phyloP scores from a whole-genome alignment of 441 rosid genomes.

The Populus hybrid region DNA sequence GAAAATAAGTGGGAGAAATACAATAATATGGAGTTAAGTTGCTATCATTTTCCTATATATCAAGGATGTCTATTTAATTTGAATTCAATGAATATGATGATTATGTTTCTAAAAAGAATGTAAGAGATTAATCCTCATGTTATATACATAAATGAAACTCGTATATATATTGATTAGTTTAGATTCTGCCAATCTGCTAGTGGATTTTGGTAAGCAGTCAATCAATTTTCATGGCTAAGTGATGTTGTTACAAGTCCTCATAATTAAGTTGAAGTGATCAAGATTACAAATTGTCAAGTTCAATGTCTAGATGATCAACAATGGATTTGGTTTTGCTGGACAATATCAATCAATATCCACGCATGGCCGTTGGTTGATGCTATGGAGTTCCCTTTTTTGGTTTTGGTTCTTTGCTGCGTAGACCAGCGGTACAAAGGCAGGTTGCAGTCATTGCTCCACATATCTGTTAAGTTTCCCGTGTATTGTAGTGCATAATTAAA shows the following conservation, averaged over 20 bases:
- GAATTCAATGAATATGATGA: not conserved
- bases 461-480: too few relatives aligned
- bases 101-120: not conserved
- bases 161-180: too few relatives aligned
- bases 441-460: not conserved
- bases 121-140: not conserved
- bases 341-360: not conserved
- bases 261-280: not conserved
- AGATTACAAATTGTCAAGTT: not conserved
- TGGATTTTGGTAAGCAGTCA: not conserved
- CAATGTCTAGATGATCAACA: not conserved
- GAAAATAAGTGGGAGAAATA: not conserved
- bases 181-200: not conserved
- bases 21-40: not conserved
- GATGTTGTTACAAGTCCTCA: constrained; percentile 1
- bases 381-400: not conserved
- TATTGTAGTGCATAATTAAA: too few relatives aligned
- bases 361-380: not conserved
- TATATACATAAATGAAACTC: not conserved
- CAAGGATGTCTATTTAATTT: not conserved
- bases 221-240: not conserved
- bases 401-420: not conserved
- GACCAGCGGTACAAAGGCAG: not conserved
- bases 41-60: too few relatives aligned
- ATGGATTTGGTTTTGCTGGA: not conserved